phyloP scores from a whole-genome alignment of 352 stramenopile species.

The Phytophthora pinifolia region DNA sequence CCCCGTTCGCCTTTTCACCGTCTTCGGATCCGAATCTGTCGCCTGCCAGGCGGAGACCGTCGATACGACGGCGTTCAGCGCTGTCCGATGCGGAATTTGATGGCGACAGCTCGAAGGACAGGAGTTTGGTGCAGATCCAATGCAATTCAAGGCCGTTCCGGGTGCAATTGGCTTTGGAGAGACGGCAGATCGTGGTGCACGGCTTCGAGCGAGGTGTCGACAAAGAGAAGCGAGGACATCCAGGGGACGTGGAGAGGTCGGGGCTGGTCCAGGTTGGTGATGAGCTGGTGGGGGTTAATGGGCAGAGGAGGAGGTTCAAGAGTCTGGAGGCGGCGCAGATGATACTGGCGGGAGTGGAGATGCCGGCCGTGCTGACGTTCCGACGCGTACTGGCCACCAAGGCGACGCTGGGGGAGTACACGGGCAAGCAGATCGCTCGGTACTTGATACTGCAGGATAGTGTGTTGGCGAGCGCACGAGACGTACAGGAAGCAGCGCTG shows the following conservation, averaged over 20 bases:
- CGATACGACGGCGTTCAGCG: slow-evolving; percentile 27
- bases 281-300: slow-evolving; percentile 64
- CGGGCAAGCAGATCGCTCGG: slow-evolving; percentile 45
- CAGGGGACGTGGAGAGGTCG: slow-evolving; percentile 42
- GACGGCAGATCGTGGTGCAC: slow-evolving; percentile 48
- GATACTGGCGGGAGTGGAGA: slow-evolving; percentile 33
- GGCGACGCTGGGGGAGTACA: slow-evolving; percentile 61
- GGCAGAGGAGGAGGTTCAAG: slow-evolving; percentile 39
- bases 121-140: slow-evolving; percentile 48
- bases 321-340: slow-evolving; percentile 47
- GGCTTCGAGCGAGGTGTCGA: slow-evolving; percentile 38
- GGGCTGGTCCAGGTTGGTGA: slow-evolving; percentile 51
- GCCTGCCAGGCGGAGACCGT: slow-evolving; percentile 12
- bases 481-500: slow-evolving; percentile 42
- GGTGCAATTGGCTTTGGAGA: slow-evolving; percentile 43
- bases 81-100: slow-evolving; percentile 28
- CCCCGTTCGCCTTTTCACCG: slow-evolving; percentile 18
- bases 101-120: slow-evolving; percentile 1
- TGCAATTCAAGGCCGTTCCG: slow-evolving; percentile 50
- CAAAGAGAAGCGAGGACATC: slow-evolving; percentile 22
- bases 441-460: slow-evolving; percentile 51
- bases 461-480: slow-evolving; percentile 33
- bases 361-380: slow-evolving; percentile 61
- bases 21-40: slow-evolving; percentile 8
- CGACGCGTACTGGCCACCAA: slow-evolving; percentile 44